Evolutionary conservation across 1,139 yeast species (phyloP).

Genomic region (Magnusiomyces fungicola): DNA sequence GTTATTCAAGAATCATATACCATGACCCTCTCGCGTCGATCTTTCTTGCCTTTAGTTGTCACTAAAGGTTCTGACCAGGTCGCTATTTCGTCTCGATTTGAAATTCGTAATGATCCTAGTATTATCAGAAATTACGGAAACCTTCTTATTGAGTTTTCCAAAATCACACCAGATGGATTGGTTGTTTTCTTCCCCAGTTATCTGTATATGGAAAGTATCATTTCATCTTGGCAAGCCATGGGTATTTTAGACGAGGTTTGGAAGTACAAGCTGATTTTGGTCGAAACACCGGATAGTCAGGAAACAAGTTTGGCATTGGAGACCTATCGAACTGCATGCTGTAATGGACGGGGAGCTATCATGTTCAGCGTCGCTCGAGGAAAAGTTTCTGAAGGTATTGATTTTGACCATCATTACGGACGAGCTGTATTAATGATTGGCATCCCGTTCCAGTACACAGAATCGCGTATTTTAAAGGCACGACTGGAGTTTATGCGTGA

Average conservation of each 20-base stretch:
- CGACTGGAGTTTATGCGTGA: slow-evolving; percentile 89
- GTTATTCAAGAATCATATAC: slow-evolving; percentile 92
- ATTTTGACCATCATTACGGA: slow-evolving; percentile 98
- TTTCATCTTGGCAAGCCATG: slow-evolving; percentile 98
- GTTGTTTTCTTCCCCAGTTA: slow-evolving; percentile 97
- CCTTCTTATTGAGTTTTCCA: slow-evolving; percentile 81
- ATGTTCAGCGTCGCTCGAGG: slow-evolving; percentile 97
- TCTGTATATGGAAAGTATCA: slow-evolving; percentile 94
- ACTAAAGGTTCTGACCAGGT: slow-evolving; percentile 98
- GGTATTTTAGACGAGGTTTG: slow-evolving; percentile 97
- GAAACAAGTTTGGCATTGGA: slow-evolving; percentile 94
- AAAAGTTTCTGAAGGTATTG: slow-evolving; percentile 96
- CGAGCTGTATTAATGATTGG: slow-evolving; percentile 98
- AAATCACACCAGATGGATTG: slow-evolving; percentile 95
- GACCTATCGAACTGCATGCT: slow-evolving; percentile 92
- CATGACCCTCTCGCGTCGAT: slow-evolving; percentile 88
- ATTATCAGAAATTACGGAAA: slow-evolving; percentile 96
- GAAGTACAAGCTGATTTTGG: slow-evolving; percentile 89
- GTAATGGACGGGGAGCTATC: slow-evolving; percentile 96
- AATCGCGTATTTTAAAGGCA: slow-evolving; percentile 90
- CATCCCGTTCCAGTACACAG: slow-evolving; percentile 97
- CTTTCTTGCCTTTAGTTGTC: slow-evolving; percentile 90
- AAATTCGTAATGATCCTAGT: slow-evolving; percentile 94
- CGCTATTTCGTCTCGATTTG: slow-evolving; percentile 90
- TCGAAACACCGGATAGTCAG: slow-evolving; percentile 99